Percentiles rank a stretch among this genome's conserved stretches.
Conservation (phyloP, 352 stramenopile genomes). For the Globisporangium abappressorium region DNA sequence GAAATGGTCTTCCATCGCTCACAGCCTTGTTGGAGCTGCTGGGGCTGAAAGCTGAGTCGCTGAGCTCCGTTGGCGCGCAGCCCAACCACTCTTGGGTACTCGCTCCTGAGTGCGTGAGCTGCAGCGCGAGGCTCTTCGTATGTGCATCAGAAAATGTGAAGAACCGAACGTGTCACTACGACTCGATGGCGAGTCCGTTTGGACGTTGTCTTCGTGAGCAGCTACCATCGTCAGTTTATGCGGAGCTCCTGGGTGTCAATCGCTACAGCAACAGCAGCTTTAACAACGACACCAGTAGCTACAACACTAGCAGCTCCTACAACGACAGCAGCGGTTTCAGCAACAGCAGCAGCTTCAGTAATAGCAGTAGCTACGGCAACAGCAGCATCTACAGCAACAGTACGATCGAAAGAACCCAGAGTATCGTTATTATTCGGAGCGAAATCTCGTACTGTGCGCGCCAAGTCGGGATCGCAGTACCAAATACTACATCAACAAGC, state of each 20-base stretch:
- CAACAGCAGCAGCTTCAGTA: neutral
- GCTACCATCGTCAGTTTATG: neutral
- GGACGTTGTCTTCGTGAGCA: slow-evolving; percentile 15
- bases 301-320: neutral
- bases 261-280: neutral
- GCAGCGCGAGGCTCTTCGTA: slow-evolving; percentile 14
- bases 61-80: slow-evolving; percentile 6
- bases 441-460: slow-evolving; percentile 9
- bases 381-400: neutral
- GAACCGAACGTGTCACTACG: slow-evolving; percentile 18
- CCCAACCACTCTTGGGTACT: slow-evolving; percentile 17
- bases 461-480: neutral
- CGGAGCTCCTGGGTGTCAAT: slow-evolving; percentile 1
- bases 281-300: neutral
- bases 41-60: neutral
- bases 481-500: neutral
- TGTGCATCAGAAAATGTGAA: slow-evolving; percentile 8
- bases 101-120: slow-evolving; percentile 16
- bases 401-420: neutral
- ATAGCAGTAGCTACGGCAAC: neutral
- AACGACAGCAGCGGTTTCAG: neutral
- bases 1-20: neutral
- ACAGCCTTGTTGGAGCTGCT: slow-evolving; percentile 8
- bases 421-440: slow-evolving; percentile 6
- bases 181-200: slow-evolving; percentile 11